Evolutionary conservation across 1,284 basidiomycete genomes (phyloP), one percentile per base, ranked within the genome.

Genomic region (Schizopora paradoxa): DNA sequence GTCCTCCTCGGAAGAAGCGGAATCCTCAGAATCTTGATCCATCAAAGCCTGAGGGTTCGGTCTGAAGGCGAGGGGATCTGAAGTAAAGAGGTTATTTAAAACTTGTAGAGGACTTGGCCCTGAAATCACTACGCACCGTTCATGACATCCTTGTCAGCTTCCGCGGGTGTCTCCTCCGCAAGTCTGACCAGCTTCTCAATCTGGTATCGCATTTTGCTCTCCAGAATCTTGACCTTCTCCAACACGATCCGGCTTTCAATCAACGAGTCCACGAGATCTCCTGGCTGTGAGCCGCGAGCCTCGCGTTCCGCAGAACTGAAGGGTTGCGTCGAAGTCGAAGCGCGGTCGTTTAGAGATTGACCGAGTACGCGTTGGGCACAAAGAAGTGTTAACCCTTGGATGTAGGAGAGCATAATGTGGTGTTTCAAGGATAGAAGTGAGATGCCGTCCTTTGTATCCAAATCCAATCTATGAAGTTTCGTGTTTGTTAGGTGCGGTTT

Each of bases 361-460:
- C 84, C 86, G 2, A 81, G 61, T 1, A 78, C 72, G 27, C 82
- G 79, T 8, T 86, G 77, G 5, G 87, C 74, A 38, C 83, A 74
- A 25, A 94, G 65, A 14, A 97, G 76, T 16, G 83, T 76, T 33
- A 98, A 73, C 13, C 92, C 86, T 46, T 95, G 92, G 6, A 97
- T 70, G 61, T 97, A 97, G 1, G 85, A 86, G 8, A 98, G 67
- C 54, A 97, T 74, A 10, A 89, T 65, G 47, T 94, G 81, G 54
- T 94, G 87, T 65, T 97, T 95, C 46, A 94, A 68, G 2, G 89
- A 86, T 13, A 99, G 73, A 1, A 99, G 73, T 0, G 95, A 97
- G 51, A 98, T 90, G 22, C 95, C 95, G 22, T 87, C 73, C 49
- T 76, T 74, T 25, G 77, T 79, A 54, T 90, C 77, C 19, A 87